phyloP scores from a whole-genome alignment of 441 rosid species.

The Populus hybrid region DNA sequence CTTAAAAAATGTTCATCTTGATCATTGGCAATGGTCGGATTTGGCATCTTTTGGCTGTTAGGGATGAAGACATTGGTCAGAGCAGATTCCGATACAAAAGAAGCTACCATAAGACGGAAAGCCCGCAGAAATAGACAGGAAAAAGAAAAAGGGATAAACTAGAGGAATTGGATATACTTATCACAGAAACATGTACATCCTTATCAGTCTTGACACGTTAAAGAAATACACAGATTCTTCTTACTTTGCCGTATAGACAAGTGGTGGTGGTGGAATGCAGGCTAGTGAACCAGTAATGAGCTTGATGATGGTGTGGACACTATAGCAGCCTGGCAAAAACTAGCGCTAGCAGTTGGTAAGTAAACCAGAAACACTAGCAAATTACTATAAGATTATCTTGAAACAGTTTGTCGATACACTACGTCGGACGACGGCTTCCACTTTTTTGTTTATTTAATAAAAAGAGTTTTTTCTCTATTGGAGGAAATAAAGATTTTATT shows the following conservation, averaged over 20 bases:
- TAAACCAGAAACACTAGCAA: not conserved
- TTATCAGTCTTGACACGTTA: not conserved
- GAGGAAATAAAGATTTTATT: no score
- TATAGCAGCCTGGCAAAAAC: not conserved
- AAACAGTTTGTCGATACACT: no score
- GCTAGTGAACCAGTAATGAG: not conserved
- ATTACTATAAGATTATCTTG: not conserved
- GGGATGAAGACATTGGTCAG: no score
- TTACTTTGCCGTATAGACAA: not conserved
- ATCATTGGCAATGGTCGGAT: not conserved
- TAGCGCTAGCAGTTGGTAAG: not conserved
- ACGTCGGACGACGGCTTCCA: no score
- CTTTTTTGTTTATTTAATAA: no score
- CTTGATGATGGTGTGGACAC: not conserved
- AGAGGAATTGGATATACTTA: not conserved
- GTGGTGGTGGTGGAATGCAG: not conserved
- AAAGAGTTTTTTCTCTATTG: no score
- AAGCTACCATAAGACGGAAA: constrained; percentile 5
- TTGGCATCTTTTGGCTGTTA: not conserved
- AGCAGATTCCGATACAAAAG: no score
- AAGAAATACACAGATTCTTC: not conserved
- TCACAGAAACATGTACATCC: not conserved
- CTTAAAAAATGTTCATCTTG: not conserved
- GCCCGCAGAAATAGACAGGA: constrained; percentile 14
- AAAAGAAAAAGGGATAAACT: not conserved